Evolutionary conservation across 2,329 filamentous ascomycete genomes (phyloP).

Genomic region (Verticillium dahliae): DNA sequence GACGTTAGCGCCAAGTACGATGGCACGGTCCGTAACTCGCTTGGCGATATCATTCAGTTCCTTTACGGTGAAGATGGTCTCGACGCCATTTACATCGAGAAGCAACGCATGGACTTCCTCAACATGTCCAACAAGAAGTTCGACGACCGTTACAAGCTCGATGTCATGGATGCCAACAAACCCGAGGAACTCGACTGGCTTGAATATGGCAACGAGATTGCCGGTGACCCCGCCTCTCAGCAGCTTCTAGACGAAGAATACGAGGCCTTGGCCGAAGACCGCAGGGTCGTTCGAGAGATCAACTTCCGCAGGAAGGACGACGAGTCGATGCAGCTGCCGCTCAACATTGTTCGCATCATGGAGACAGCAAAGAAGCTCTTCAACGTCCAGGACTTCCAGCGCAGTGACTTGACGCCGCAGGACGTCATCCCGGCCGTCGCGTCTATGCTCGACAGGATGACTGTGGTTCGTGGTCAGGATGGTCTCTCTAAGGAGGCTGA

Average conservation of each 20-base stretch:
- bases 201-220: conserved; percentile 80
- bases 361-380: conserved; percentile 87
- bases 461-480: conserved; percentile 83
- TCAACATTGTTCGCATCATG: conserved; percentile 88
- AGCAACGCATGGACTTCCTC: conserved; percentile 83
- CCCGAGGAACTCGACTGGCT: conserved; percentile 61
- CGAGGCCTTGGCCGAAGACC: conserved; percentile 69
- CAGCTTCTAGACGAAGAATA: conserved; percentile 82
- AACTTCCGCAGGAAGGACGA: conserved; percentile 66
- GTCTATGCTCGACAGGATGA: conserved; percentile 66
- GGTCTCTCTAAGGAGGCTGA: conserved; percentile 80
- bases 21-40: conserved; percentile 91
- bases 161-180: conserved; percentile 65
- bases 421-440: conserved; percentile 80
- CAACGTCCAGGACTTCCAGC: conserved; percentile 75
- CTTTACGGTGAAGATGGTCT: conserved; percentile 96
- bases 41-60: conserved; percentile 95
- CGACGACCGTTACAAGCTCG: conserved; percentile 73
- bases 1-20: conserved; percentile 98
- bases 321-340: conserved; percentile 81
- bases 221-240: conserved; percentile 83
- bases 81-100: conserved; percentile 89
- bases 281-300: conserved; percentile 65
- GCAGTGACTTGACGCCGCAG: conserved; percentile 83
- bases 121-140: conserved; percentile 73